Conservation (phyloP, 2,329 filamentous ascomycete species). For the Xylariaceae sp. region DNA sequence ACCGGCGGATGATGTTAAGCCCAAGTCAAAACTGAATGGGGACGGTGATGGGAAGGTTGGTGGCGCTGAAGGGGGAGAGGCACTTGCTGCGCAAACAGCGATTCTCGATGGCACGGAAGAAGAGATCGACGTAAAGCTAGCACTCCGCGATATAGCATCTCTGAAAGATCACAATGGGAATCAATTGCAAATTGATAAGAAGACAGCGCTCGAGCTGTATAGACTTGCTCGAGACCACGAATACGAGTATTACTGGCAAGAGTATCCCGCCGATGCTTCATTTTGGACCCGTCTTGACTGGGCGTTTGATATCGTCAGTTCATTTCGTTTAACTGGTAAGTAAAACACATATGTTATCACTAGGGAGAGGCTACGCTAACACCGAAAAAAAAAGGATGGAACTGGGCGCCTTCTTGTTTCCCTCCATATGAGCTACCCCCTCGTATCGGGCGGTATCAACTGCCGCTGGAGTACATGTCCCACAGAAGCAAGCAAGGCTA, state of each 20-base stretch:
- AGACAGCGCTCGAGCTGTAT: conserved; percentile 6
- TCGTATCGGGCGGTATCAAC: conserved; percentile 35
- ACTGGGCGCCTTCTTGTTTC: conserved; percentile 44
- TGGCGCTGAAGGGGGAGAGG: conserved; percentile 8
- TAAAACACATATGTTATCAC: neutral
- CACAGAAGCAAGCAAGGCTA: conserved; percentile 42
- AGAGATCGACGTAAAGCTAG: neutral
- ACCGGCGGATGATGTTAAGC: neutral
- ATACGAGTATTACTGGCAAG: conserved; percentile 55
- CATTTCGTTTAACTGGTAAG: conserved; percentile 51
- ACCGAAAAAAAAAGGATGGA: conserved; percentile 45
- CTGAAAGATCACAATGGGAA: conserved; percentile 8
- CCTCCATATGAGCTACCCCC: conserved; percentile 38
- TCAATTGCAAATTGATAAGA: neutral
- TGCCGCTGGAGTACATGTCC: conserved; percentile 37
- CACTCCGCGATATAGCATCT: neutral
- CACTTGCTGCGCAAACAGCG: neutral
- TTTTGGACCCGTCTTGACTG: conserved; percentile 49
- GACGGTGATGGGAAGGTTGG: conserved; percentile 7
- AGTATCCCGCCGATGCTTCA: conserved; percentile 46
- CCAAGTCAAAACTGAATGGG: neutral
- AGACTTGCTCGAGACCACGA: conserved; percentile 25
- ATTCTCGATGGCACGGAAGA: neutral
- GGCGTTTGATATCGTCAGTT: conserved; percentile 49
- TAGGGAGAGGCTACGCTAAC: conserved; percentile 1